phyloP scores from a whole-genome alignment of 148 eudicot species.

The Vaccinium myrtillus region DNA sequence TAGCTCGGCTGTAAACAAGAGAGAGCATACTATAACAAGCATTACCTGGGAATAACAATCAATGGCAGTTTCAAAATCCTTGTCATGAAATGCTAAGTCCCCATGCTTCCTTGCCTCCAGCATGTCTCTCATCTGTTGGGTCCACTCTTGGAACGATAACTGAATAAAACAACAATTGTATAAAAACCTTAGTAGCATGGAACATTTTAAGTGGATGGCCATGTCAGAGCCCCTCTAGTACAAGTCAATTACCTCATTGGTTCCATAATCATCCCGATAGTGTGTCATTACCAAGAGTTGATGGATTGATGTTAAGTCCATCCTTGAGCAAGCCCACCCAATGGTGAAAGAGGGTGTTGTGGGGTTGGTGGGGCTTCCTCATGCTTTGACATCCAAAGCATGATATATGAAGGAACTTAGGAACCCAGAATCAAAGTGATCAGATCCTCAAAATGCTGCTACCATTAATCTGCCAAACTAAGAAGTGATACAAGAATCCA shows the following conservation, averaged over 20 bases:
- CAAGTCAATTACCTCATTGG: conserved; percentile 67
- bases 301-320: conserved; percentile 90
- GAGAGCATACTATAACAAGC: neutral
- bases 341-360: conserved; percentile 65
- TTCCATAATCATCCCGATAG: conserved; percentile 87
- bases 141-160: conserved; percentile 97
- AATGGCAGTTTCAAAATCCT: conserved; percentile 71
- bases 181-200: neutral
- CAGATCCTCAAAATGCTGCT: neutral
- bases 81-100: conserved; percentile 72
- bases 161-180: conserved; percentile 23
- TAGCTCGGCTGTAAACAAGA: no score
- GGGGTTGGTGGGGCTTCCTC: conserved; percentile 79
- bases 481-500: neutral
- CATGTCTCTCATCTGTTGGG: conserved; percentile 92
- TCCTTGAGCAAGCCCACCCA: conserved; percentile 96
- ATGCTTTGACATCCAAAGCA: conserved; percentile 71
- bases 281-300: conserved; percentile 61
- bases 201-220: neutral
- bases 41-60: conserved; percentile 88
- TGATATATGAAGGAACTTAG: conserved; percentile 66
- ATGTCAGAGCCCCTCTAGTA: neutral
- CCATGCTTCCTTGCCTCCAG: conserved; percentile 83
- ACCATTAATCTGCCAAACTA: neutral
- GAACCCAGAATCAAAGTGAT: conserved; percentile 8